Evolutionary conservation across 1,284 basidiomycete genomes (phyloP).

Genomic region (Exobasidium cylindrosporum): DNA sequence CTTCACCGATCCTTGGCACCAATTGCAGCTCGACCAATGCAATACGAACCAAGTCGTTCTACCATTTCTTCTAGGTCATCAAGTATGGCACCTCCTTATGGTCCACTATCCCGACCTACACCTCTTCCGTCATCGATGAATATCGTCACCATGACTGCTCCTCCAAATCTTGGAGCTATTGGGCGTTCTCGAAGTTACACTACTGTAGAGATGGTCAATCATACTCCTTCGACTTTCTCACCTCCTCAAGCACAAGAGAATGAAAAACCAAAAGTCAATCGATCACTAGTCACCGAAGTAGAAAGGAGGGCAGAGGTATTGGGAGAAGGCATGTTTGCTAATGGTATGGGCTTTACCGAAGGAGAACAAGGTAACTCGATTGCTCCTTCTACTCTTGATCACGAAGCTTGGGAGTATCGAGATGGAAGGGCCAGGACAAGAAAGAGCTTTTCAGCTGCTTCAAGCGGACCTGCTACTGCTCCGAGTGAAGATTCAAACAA

Average conservation of each 20-base stretch:
- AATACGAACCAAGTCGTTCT: neutral
- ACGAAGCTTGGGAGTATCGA: constrained; percentile 40
- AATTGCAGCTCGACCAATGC: neutral
- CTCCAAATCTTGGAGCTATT: neutral
- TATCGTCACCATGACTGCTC: neutral
- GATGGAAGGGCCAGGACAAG: constrained; percentile 36
- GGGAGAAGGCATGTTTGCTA: constrained; percentile 11
- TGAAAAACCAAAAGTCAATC: neutral
- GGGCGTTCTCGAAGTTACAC: constrained; percentile 16
- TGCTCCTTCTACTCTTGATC: constrained; percentile 31
- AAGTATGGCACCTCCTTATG: constrained; percentile 8
- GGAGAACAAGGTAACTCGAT: constrained; percentile 1
- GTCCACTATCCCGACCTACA: neutral
- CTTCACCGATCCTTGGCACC: neutral
- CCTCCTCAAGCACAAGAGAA: neutral
- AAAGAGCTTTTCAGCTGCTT: constrained; percentile 14
- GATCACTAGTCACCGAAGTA: constrained; percentile 4
- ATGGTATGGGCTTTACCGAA: constrained; percentile 11
- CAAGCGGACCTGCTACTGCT: neutral
- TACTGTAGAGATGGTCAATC: constrained; percentile 1
- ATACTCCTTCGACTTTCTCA: constrained; percentile 14
- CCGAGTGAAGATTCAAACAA: neutral
- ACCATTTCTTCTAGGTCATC: neutral
- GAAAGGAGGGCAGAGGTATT: constrained; percentile 10
- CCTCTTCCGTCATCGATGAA: neutral